phyloP scores from a whole-genome alignment of 192 early-diverging fungal genomes.

The Chytriomyces sp. region DNA sequence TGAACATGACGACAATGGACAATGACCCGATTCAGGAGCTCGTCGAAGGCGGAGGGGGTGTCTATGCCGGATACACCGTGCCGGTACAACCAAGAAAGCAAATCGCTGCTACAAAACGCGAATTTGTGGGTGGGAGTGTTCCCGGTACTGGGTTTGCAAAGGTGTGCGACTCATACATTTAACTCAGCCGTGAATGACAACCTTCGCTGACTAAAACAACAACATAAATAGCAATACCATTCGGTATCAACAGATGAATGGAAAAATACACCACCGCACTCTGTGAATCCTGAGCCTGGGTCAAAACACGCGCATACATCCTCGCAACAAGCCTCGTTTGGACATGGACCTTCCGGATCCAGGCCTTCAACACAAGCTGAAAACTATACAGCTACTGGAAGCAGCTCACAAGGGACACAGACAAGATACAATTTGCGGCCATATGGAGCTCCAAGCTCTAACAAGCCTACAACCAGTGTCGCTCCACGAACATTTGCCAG shows the following conservation, averaged over 20 bases:
- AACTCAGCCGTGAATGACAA: too few species aligned
- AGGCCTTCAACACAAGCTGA: neutral
- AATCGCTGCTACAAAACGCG: constrained; percentile 17
- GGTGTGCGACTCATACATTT: neutral
- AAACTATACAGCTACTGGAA: neutral
- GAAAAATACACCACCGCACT: neutral
- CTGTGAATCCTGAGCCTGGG: neutral
- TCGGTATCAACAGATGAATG: neutral
- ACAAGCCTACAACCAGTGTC: neutral
- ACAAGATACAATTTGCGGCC: constrained; percentile 18
- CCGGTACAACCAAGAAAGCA: constrained; percentile 24
- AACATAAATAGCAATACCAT: neutral
- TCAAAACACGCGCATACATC: neutral
- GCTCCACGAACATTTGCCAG: neutral
- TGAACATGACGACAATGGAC: constrained; percentile 33
- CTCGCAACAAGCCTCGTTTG: neutral
- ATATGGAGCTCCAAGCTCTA: neutral
- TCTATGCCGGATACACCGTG: constrained; percentile 15
- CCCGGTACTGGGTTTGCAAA: constrained; percentile 5
- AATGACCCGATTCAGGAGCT: neutral
- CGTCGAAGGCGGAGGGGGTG: constrained; percentile 21
- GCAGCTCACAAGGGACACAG: constrained; percentile 5
- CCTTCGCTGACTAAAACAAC: neutral
- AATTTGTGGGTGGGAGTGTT: constrained; percentile 17
- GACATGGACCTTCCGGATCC: neutral